Evolutionary conservation across 345 rosid species (phyloP), one percentile per base, ranked within the genome.

Genomic region (Citrus glauca): DNA sequence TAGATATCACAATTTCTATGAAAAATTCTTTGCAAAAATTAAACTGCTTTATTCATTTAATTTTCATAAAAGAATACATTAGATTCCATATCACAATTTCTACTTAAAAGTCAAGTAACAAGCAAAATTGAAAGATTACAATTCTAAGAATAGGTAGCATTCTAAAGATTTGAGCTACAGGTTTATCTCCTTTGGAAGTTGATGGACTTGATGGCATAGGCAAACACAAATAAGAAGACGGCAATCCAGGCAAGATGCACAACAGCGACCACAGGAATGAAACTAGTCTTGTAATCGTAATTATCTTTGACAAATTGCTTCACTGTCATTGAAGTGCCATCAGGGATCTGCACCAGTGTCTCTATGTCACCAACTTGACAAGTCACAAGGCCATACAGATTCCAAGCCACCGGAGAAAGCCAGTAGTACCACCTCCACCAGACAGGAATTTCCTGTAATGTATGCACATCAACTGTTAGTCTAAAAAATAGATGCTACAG

Each of bases 401-500:
- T 91, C 98, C 97, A 94, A 6, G 97, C 86, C 71, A 89, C 91
- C 0, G 97, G 98, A 22, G 90, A 82, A 35, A 78, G 86, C 97
- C 97, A 94, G 78, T 94, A 92, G 75, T 91, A 91, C 98, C 98
- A 94, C 80, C 96, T 94, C 97, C 97, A 94, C 98, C 98, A 92
- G n/a, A 89, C 65, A 0, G 97, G 98, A 33, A 92, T 85, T 89
- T 78, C 88, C 97, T 92, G 87, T 84, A 14, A 73, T 53, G 2
- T 1, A 17, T 0, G 17, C n/a, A 55, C 24, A 53, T 45, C 45
- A 67, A 27, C 28, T 50, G 60, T 50, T 10, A 24, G 19, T 61
- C 20, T 72, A 4, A 45, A 45, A 45, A 13, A 13, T 13, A 45
- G 5, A 13, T 13, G 4, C 17, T 13, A 13, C 50, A 45, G 50